Conservation (phyloP, 441 rosid genomes). For the Eutrema salsugineum region DNA sequence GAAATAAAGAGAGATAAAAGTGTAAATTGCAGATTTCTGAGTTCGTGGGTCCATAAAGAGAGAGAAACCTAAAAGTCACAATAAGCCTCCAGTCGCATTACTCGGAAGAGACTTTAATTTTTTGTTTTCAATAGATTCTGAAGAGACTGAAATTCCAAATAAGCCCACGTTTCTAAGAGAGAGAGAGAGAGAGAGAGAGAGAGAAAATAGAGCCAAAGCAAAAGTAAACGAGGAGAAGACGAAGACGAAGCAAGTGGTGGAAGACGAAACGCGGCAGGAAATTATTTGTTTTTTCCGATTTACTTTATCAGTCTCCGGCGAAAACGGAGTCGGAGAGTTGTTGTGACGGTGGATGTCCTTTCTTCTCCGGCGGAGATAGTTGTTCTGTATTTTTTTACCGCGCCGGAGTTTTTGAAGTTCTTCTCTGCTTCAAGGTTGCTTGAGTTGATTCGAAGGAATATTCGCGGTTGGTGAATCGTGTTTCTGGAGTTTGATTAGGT, state of each 20-base stretch:
- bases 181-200: background rate
- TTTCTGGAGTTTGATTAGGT: background rate
- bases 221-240: constrained; percentile 26
- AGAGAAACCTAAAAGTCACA: constrained; percentile 18
- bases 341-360: background rate
- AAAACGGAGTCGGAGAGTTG: background rate
- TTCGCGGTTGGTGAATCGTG: constrained; percentile 2
- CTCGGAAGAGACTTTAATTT: background rate
- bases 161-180: constrained; percentile 24
- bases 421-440: constrained; percentile 9
- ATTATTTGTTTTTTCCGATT: background rate
- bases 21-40: background rate
- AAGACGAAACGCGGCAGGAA: background rate
- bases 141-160: constrained; percentile 10
- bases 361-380: background rate
- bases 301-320: constrained; percentile 5
- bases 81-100: constrained; percentile 9
- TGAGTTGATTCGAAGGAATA: constrained; percentile 3
- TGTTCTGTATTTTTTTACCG: background rate
- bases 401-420: background rate
- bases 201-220: background rate
- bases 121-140: constrained; percentile 1
- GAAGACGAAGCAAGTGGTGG: constrained; percentile 4
- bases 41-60: constrained; percentile 24
- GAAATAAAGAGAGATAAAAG: background rate